Conservation (phyloP, 305 asterid genomes). For the Fraxinus floribunda region DNA sequence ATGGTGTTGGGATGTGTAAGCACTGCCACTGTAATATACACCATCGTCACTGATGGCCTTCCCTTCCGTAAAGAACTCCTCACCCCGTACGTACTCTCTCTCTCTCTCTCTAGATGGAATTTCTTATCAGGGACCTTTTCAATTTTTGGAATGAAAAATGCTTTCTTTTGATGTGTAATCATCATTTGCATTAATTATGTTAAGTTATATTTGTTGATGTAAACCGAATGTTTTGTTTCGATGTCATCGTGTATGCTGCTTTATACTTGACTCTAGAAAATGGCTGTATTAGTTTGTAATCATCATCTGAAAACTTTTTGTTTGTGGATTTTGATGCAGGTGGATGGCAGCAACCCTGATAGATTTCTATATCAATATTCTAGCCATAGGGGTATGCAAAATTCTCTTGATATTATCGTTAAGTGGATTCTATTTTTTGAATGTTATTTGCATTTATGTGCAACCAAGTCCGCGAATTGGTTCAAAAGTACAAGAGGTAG, state of each 20-base stretch:
- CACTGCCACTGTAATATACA: conserved; percentile 49
- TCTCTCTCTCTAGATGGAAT: conserved; percentile 3
- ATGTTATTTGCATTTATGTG: neutral
- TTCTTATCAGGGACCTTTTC: neutral
- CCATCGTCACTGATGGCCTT: conserved; percentile 59
- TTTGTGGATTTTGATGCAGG: conserved; percentile 38
- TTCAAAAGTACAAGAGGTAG: neutral
- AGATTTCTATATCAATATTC: conserved; percentile 62
- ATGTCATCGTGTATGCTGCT: neutral
- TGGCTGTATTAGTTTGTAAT: neutral
- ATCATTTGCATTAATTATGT: neutral
- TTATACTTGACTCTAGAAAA: neutral
- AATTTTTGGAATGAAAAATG: neutral
- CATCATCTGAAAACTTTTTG: neutral
- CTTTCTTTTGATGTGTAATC: neutral
- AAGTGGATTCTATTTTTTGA: neutral
- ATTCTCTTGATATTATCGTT: conserved; percentile 8
- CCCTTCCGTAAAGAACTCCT: conserved; percentile 71
- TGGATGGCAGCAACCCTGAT: conserved; percentile 76
- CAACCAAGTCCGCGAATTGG: neutral
- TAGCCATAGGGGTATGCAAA: conserved; percentile 60
- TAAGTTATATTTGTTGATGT: neutral
- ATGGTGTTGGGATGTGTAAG: conserved; percentile 48
- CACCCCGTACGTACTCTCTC: conserved; percentile 48
- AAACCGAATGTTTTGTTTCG: neutral